A percentile compares a stretch with the other conserved stretches of the same genome.
phyloP scores from a whole-genome alignment of 192 early-diverging fungal genomes.

The Borealophlyctis nickersoniae region DNA sequence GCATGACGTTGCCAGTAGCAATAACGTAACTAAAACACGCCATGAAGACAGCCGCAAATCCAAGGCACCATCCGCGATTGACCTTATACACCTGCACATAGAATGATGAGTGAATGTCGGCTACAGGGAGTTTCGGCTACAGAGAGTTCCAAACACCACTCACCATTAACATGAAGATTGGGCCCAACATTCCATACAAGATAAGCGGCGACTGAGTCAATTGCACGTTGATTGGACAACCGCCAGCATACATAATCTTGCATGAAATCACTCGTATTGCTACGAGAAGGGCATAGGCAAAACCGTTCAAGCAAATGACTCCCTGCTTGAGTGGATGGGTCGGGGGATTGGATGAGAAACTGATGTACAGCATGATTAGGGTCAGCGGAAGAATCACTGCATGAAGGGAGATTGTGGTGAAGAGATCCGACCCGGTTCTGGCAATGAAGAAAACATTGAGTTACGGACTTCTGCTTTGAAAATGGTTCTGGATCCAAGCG shows the following conservation, averaged over 20 bases:
- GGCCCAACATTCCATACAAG: slow-evolving; percentile 5
- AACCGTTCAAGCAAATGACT: background rate
- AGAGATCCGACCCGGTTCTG: background rate
- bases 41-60: background rate
- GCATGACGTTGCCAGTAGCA: background rate
- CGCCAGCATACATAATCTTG: background rate
- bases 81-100: background rate
- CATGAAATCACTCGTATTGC: background rate
- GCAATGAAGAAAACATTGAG: too few relatives aligned
- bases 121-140: background rate
- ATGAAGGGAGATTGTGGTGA: background rate
- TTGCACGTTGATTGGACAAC: background rate
- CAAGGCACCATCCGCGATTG: slow-evolving; percentile 7
- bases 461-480: background rate
- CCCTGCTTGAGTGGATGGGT: background rate
- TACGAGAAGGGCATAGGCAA: background rate
- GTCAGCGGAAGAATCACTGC: background rate
- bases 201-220: background rate
- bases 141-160: background rate
- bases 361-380: background rate
- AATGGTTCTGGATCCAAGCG: background rate
- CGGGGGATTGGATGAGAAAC: background rate
- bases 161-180: slow-evolving; percentile 14
- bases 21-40: background rate
- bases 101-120: background rate